These are phyloP conservation scores for Ascoidea tarda DNA, from an alignment of 805 yeast species.

Conservation along the genomic window DNA sequence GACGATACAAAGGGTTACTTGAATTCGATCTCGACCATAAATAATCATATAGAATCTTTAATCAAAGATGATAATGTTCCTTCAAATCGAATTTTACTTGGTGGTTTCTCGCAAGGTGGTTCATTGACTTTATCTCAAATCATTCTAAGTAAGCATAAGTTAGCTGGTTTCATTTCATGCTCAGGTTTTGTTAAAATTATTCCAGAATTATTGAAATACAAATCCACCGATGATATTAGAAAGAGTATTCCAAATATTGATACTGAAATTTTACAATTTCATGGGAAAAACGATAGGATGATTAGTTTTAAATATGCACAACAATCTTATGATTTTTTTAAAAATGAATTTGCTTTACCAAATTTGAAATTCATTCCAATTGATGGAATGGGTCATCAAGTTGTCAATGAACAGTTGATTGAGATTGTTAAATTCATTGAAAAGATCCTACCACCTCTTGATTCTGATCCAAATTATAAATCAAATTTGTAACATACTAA, in stretches of 20 bases:
- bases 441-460: constrained; percentile 6
- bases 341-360: constrained; percentile 22
- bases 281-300: constrained; percentile 69
- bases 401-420: constrained; percentile 23
- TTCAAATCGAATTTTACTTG: constrained; percentile 63
- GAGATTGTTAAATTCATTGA: constrained; percentile 23
- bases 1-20: constrained; percentile 44
- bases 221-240: constrained; percentile 13
- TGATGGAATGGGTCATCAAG: constrained; percentile 19
- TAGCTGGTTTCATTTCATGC: constrained; percentile 67
- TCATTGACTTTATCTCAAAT: constrained; percentile 57
- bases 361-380: constrained; percentile 18
- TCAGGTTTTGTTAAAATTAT: constrained; percentile 56
- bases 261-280: constrained; percentile 81
- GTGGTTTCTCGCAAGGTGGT: constrained; percentile 95
- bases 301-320: constrained; percentile 28
- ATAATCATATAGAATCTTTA: constrained; percentile 35
- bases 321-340: constrained; percentile 19
- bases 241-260: constrained; percentile 28
- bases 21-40: constrained; percentile 30
- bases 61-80: constrained; percentile 28
- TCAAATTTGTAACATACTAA: no score
- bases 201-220: constrained; percentile 13
- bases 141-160: constrained; percentile 36
- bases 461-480: not conserved